Evolutionary conservation across 768 basidiomycete genomes (phyloP), one percentile per base, ranked within the genome.

Genomic region (Russula sp.): DNA sequence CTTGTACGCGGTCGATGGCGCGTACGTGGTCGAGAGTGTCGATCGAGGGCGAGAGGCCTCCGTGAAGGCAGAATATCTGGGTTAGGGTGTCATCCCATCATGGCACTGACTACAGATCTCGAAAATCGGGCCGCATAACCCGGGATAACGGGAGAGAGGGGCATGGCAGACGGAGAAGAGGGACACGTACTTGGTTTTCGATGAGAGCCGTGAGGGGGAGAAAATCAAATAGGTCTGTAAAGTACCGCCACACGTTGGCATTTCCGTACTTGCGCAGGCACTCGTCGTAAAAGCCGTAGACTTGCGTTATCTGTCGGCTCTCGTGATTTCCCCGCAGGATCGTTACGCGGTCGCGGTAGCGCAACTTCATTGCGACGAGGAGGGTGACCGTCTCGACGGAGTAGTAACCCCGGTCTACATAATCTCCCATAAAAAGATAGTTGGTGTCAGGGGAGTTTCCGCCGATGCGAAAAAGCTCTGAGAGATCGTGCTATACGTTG

Each of bases 351-450:
- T 98, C 96, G 66, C 94, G 91, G 78, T 99, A 98, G 71, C 97
- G 89, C 67, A 99, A 80, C 79, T 99, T 99, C 73, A 98, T 83
- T 20, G 97, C 93, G 65, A 99, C 94, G 55, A 99, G 89, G 8
- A 98, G 82, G 13, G 95, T 97, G 69, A 99, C 95, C 1, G 97
- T 99, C 78, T 99, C 97, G 61, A 99, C 96, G 20, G 94, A 97
- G 78, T 98, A 98, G 81, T 98, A 99, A 20, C 96, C 96, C 72
- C 95, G 87, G 79, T 98, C 97, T 70, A 98, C 97, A 74, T 98
- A 99, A 80, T 99, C 97, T 34, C 97, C 97, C 97, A 99, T 99
- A 81, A 98, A 99, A 71, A 99, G 89, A 76, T 99, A 99, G 78
- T 98, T 99, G 68, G 97, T 99, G 76, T 97, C 94, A 49, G 97